Conservation (phyloP, 2,329 filamentous ascomycete species). For the Xylaria sp. region DNA sequence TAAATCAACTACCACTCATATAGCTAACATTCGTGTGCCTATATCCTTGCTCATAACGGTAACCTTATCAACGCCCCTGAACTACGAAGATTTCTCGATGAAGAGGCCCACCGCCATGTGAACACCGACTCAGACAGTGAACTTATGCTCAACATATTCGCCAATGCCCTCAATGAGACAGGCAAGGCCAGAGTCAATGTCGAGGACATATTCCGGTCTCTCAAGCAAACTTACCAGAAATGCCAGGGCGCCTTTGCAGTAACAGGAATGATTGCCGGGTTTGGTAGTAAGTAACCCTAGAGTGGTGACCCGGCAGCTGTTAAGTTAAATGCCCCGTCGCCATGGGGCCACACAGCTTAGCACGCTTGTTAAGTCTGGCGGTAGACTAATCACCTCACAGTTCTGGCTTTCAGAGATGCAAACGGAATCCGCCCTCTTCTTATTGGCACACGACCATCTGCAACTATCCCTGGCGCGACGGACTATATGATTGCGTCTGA, state of each 20-base stretch:
- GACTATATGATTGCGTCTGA: slow-evolving; percentile 89
- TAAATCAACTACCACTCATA: not conserved
- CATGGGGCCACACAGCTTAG: not conserved
- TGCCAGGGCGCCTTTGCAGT: slow-evolving; percentile 84
- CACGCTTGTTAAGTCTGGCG: not conserved
- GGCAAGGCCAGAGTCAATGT: slow-evolving; percentile 86
- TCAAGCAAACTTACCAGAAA: slow-evolving; percentile 77
- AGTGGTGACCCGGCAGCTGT: not conserved
- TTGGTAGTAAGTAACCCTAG: slow-evolving; percentile 60
- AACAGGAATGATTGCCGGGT: slow-evolving; percentile 86
- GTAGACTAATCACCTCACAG: slow-evolving; percentile 16
- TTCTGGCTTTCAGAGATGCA: slow-evolving; percentile 66
- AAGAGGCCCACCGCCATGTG: slow-evolving; percentile 73
- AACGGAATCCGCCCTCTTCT: slow-evolving; percentile 84
- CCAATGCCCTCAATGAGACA: slow-evolving; percentile 82
- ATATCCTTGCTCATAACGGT: slow-evolving; percentile 74
- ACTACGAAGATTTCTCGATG: slow-evolving; percentile 65
- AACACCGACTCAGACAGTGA: slow-evolving; percentile 57
- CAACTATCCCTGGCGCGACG: slow-evolving; percentile 64
- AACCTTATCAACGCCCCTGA: slow-evolving; percentile 80
- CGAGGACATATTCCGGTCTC: slow-evolving; percentile 79
- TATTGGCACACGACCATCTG: slow-evolving; percentile 71
- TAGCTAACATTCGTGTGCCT: slow-evolving; percentile 12
- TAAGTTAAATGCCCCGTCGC: not conserved
- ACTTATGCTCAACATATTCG: slow-evolving; percentile 75